Base-by-base conservation (phyloP, 352 stramenopile species). In the Phytophthora foliorum region DNA sequence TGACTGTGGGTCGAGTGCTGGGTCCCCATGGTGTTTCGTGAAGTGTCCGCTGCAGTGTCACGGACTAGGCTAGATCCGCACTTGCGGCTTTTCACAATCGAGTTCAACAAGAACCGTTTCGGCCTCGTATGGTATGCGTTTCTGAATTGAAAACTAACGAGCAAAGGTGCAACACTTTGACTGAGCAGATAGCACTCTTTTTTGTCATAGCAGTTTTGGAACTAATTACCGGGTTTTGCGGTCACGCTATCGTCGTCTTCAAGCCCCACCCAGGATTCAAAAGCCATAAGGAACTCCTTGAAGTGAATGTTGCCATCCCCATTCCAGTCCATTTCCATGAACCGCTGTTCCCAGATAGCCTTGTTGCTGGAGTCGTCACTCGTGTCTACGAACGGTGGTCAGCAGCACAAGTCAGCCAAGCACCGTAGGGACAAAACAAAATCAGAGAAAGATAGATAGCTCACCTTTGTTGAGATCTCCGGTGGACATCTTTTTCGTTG, bases 271-370 rank as follows among this genome's bases (percentile, higher is more conserved):
- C 89, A 97, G 8, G 86, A 93, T 51, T 92, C 86, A 56, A 96
- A 96, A 17, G 89, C 88, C 75, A 93, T 88, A 48, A 97, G 77
- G 58, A 97, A 97, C 64, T 97, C 90, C 56, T 94, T 95, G 64
- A 95, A 96, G 16, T 95, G 88, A 57, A 96, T 95, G 24, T 75
- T 83, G 19, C 89, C 90, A 63, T 96, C 88, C 41, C 92, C 69
- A 51, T 97, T 86, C 82, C 88, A 96, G 54, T 97, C 89, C 84
- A 97, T 95, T 64, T 97, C 89, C 55, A 81, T 84, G 44, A 93
- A 97, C 11, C 90, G 89, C 29, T 80, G 84, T 57, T 95, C 86
- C 80, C 81, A 93, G 32, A 95, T 93, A 21, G 78, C 82, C 24
- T 82, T 53, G 57, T 90, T 93, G 61, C 89, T 91, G 14, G 82